Base-by-base conservation (phyloP, 495 filamentous ascomycete genomes). In the Trichoderma asperelloides region DNA sequence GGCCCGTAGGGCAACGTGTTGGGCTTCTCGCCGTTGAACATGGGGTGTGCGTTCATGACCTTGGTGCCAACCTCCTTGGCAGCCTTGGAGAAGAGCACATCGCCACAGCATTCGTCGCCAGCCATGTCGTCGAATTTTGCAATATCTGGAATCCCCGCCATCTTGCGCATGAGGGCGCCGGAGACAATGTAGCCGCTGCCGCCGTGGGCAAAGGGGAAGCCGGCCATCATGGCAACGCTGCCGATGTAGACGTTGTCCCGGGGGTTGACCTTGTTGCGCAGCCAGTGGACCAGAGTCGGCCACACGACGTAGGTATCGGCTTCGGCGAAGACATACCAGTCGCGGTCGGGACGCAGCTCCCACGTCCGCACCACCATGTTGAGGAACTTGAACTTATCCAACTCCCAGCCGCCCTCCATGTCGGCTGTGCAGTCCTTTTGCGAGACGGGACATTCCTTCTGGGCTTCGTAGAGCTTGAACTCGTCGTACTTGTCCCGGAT, bases 251-350 rank as follows among this genome's bases (percentile, higher is more conserved):
- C 74, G 37, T 74, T 78, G 67, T 85, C 76, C 0, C 68, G 73
- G 21, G 81, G 73, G 65, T 87, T 79, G 68, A 88, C 78, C 45
- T 73, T 72, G 7, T 16, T 30, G 41, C 73, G 71, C 40, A 89
- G 74, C 86, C 86, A 90, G 30, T 76, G 73, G 39, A 86, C 74
- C 55, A 88, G 69, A 57, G 84, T 89, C 27, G 82, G 75, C 86
- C 86, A 89, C 12, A 87, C 80, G 63, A 88, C 76, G 70, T 87
- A 88, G 5, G 87, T 88, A 74, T 90, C 88, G 9, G 87, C 87
- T 65, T 90, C 88, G 74, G 89, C 84, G 71, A 90, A 88, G 62
- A 90, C 71, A 70, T 86, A 91, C 85, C 87, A 91, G 67, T 88
- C 83, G 23, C 82, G 82, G 60, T 81, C 73, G 18, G 81, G 80